Evolutionary conservation across 2,329 filamentous ascomycete genomes (phyloP).

Genomic region (Coniochaeta sp.): DNA sequence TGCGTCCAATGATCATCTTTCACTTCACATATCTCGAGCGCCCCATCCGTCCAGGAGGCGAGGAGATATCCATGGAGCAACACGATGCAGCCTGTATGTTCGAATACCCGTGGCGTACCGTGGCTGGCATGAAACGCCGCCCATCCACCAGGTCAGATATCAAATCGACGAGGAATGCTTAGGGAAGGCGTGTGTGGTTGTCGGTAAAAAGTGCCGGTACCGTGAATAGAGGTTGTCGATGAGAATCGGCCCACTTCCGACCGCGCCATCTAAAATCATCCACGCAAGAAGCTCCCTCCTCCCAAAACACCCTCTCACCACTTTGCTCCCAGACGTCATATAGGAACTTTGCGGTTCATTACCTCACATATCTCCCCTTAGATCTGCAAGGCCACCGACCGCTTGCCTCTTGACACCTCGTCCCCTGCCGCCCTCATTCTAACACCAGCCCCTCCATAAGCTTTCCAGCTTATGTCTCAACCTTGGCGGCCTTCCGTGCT

Average conservation of each 20-base stretch:
- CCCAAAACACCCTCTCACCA: not conserved
- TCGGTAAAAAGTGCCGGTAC: conserved; percentile 2
- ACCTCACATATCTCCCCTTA: not conserved
- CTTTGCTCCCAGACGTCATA: not conserved
- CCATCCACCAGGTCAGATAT: not conserved
- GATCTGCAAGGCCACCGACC: not conserved
- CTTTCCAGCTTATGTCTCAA: conserved; percentile 11
- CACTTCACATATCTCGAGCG: conserved; percentile 2
- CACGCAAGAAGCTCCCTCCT: not conserved
- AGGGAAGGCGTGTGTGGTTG: conserved; percentile 1
- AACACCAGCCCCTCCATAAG: not conserved
- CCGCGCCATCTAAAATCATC: not conserved
- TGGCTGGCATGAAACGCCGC: not conserved
- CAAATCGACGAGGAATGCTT: not conserved
- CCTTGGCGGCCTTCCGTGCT: conserved; percentile 19
- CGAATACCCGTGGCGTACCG: not conserved
- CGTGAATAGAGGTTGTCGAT: not conserved
- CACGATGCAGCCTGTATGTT: not conserved
- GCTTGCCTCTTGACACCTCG: not conserved
- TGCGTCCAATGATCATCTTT: not conserved
- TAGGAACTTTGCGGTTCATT: not conserved
- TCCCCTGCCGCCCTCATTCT: not conserved
- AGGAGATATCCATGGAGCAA: not conserved
- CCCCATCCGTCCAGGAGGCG: not conserved
- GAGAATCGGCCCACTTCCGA: not conserved